phyloP scores from a whole-genome alignment of 192 early-diverging fungal genomes.

The Chytriomyces confervae region DNA sequence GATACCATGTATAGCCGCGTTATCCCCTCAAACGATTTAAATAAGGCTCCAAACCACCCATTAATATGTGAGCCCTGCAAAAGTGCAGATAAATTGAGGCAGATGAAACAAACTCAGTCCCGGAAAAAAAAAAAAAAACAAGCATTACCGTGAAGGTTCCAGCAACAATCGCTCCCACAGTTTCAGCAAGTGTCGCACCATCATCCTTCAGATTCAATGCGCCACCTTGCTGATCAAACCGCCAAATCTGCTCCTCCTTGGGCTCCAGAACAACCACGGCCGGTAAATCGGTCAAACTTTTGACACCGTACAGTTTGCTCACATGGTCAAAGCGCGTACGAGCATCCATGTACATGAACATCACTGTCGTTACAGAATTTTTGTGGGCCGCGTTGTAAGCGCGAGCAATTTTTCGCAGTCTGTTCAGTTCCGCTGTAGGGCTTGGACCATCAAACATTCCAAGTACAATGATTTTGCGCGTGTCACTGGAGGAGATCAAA shows the following conservation, averaged over 20 bases:
- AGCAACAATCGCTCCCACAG: neutral
- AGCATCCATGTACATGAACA: slow-evolving; percentile 32
- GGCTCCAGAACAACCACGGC: slow-evolving; percentile 28
- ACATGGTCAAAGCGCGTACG: slow-evolving; percentile 16
- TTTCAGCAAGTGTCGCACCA: slow-evolving; percentile 1
- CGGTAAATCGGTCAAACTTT: slow-evolving; percentile 19
- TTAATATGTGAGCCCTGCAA: slow-evolving; percentile 23
- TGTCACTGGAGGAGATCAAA: slow-evolving; percentile 45
- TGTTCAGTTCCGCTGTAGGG: neutral
- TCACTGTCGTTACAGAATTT: neutral
- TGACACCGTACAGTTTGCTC: slow-evolving; percentile 25
- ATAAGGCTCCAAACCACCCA: slow-evolving; percentile 17
- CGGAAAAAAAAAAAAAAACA: neutral
- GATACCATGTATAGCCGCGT: slow-evolving; percentile 2
- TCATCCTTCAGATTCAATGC: neutral
- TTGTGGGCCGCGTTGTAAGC: neutral
- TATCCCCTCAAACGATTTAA: neutral
- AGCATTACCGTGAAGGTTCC: slow-evolving; percentile 17
- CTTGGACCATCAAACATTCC: slow-evolving; percentile 55
- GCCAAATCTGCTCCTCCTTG: slow-evolving; percentile 17
- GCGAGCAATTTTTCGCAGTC: slow-evolving; percentile 12
- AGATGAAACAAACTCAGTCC: neutral
- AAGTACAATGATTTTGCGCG: slow-evolving; percentile 64
- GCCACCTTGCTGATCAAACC: neutral
- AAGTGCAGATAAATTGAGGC: neutral